These are phyloP conservation scores for Heimioporus sp. DNA, from an alignment of 768 basidiomycete species.

Conservation along the genomic window DNA sequence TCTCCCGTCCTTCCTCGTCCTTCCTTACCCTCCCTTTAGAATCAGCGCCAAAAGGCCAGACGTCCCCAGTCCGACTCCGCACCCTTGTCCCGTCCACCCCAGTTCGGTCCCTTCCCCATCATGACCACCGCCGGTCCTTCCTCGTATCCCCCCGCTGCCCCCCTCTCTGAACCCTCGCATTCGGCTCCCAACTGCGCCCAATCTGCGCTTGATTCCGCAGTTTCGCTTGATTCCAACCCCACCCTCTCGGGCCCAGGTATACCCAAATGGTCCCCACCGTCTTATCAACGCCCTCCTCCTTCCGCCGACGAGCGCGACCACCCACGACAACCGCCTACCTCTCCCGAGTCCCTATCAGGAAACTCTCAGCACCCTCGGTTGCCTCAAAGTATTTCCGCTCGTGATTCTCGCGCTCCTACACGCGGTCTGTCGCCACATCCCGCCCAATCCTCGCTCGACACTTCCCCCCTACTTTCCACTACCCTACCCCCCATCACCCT, in stretches of 20 bases:
- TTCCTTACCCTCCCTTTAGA: constrained; percentile 42
- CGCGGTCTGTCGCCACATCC: constrained; percentile 11
- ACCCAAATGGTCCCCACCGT: constrained; percentile 35
- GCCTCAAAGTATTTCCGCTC: constrained; percentile 7
- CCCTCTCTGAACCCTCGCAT: constrained; percentile 11
- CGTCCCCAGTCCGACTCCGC: constrained; percentile 64
- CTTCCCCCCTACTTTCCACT: constrained; percentile 26
- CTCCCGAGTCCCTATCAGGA: constrained; percentile 6
- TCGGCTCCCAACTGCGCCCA: constrained; percentile 13
- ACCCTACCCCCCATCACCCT: constrained; percentile 27
- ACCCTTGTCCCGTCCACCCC: constrained; percentile 52
- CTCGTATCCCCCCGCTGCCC: constrained; percentile 4
- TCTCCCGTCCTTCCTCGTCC: background rate
- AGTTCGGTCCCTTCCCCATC: constrained; percentile 61
- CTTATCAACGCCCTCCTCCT: constrained; percentile 11
- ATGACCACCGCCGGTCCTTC: constrained; percentile 35
- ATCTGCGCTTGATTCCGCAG: constrained; percentile 14
- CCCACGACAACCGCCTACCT: constrained; percentile 8
- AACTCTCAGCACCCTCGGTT: constrained; percentile 7
- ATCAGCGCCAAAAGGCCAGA: constrained; percentile 85
- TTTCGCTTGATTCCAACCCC: constrained; percentile 35
- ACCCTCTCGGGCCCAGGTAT: constrained; percentile 56
- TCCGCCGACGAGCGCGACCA: constrained; percentile 20
- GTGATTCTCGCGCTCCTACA: constrained; percentile 9
- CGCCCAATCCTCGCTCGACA: constrained; percentile 11